Evolutionary conservation across 768 basidiomycete species (phyloP).

Genomic region (Kwoniella mangroviensis): DNA sequence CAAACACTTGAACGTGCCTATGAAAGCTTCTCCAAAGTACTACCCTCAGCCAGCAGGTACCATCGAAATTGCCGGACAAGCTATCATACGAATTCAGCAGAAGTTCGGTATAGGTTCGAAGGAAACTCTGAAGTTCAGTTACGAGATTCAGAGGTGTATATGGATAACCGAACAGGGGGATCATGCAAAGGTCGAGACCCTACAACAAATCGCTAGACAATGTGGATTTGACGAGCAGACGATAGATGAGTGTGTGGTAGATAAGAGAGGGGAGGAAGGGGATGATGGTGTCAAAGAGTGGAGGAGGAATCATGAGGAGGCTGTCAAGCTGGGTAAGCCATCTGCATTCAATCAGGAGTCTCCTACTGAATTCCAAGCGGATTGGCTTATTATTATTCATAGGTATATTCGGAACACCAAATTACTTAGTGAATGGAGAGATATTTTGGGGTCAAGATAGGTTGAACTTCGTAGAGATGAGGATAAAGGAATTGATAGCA

Average conservation of each 20-base stretch:
- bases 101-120: conserved; percentile 33
- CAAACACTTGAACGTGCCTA: conserved; percentile 18
- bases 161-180: conserved; percentile 47
- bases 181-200: conserved; percentile 28
- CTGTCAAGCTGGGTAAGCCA: conserved; percentile 36
- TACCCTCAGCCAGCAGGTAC: conserved; percentile 36
- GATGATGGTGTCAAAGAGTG: conserved; percentile 40
- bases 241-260: conserved; percentile 26
- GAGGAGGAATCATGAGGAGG: conserved; percentile 36
- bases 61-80: conserved; percentile 37
- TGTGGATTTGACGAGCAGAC: conserved; percentile 30
- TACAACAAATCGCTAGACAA: conserved; percentile 27
- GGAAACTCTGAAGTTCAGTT: conserved; percentile 30
- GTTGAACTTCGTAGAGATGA: conserved; percentile 34
- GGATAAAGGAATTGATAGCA: conserved; percentile 38
- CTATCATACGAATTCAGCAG: conserved; percentile 43
- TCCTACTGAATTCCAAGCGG: background rate
- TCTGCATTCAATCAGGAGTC: background rate
- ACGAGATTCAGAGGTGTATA: conserved; percentile 40
- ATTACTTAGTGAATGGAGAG: conserved; percentile 47
- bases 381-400: background rate
- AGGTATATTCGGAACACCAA: conserved; percentile 51
- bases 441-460: conserved; percentile 52
- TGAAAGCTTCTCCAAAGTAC: conserved; percentile 36
- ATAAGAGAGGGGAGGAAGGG: conserved; percentile 26